phyloP scores from a whole-genome alignment of 495 filamentous ascomycete genomes.

The Podospora pseudocomata region DNA sequence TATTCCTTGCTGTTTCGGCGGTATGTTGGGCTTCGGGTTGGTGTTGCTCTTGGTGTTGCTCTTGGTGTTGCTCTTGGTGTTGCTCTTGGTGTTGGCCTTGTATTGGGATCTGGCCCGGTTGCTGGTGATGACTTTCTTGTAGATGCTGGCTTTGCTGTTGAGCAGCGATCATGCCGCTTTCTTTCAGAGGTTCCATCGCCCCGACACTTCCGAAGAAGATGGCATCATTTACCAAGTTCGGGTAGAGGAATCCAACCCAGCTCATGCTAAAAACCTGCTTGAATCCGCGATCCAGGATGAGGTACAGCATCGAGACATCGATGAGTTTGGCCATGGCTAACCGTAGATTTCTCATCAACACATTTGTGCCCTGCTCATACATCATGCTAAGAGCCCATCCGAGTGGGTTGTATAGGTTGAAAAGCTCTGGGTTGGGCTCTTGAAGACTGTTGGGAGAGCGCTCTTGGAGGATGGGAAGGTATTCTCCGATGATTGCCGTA shows the following conservation, averaged over 20 bases:
- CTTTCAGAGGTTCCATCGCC: constrained; percentile 1
- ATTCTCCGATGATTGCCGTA: not conserved
- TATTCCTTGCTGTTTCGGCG: not conserved
- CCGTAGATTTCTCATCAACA: constrained; percentile 13
- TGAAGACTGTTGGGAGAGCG: not conserved
- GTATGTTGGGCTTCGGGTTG: not conserved
- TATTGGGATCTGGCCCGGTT: not conserved
- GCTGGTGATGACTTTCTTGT: not conserved
- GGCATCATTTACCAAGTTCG: constrained; percentile 11
- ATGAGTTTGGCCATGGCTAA: constrained; percentile 22
- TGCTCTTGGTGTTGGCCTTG: not conserved
- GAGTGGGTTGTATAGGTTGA: constrained; percentile 17
- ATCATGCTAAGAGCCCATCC: constrained; percentile 12
- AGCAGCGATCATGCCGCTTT: not conserved
- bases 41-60: not conserved
- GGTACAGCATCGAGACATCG: constrained; percentile 16
- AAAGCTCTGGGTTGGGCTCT: constrained; percentile 9
- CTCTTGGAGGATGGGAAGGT: not conserved
- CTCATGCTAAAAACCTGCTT: not conserved
- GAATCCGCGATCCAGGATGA: constrained; percentile 20
- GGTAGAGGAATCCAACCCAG: constrained; percentile 9
- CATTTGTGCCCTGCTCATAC: constrained; percentile 17
- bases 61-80: not conserved
- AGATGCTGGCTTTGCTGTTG: not conserved
- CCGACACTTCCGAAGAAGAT: constrained; percentile 1